Evolutionary conservation across 192 early-diverging fungal species (phyloP), one percentile per base, ranked within the genome.

Genomic region (Backusella mclennaniae): DNA sequence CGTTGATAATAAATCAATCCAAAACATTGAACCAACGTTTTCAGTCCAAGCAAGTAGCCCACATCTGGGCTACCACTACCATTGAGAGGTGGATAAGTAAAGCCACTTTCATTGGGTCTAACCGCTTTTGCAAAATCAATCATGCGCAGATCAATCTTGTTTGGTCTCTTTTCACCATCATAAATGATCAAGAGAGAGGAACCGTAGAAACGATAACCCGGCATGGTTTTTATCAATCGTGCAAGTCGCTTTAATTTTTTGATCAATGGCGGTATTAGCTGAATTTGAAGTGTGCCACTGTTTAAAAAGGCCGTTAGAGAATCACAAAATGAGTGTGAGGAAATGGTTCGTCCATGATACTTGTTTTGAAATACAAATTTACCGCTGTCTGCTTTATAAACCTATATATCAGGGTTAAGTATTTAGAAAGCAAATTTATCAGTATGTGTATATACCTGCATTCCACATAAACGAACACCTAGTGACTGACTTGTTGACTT

Each of bases 91-190:
- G 87, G 85, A 73, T 85, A 88, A 15, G 35, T 66, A 66, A 77
- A 73, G 26, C 39, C 44, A 67, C 73, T 71, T 35, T 87, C 81
- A 17, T 84, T 79, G 15, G 85, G 87, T 5, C 89, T 90, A 1
- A 95, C 90, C 79, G 95, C 96, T 73, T 98, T 93, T 14, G 96
- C 95, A 84, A 99, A 99, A 81, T 99, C 98, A 74, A 99, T 99
- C 83, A 99, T 96, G 56, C 92, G 91, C 39, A 99, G 80, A 75
- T 97, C 92, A 15, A 94, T 93, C 35, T 89, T 87, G 56, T 63
- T 63, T 29, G 56, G 56, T 1, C 66, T 52, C 1, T 42, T 67
- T 15, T 33, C 39, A 7, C 49, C n/a, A 69, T 99, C 97, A 78
- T 99, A 99, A 59, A 98, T 89, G 15, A 99, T 89, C 71, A 99